Evolutionary conservation across 148 eudicot species (phyloP).

Genomic region (Amaranthus palmeri): DNA sequence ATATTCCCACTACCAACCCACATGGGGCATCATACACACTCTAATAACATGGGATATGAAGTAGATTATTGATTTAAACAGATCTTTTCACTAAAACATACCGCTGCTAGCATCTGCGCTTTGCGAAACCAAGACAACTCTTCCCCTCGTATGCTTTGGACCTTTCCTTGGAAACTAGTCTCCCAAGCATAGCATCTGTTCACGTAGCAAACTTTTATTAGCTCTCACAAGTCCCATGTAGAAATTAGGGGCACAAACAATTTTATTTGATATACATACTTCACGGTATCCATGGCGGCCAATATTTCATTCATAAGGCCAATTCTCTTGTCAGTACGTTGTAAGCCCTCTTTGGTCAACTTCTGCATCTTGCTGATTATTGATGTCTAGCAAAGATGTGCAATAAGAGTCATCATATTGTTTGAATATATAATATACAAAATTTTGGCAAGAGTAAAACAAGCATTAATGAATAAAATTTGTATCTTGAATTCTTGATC

Average conservation of each 20-base stretch:
- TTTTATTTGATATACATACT: constrained; percentile 42
- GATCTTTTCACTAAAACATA: constrained; percentile 23
- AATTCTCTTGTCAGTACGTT: constrained; percentile 63
- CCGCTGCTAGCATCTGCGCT: constrained; percentile 85
- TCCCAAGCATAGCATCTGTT: constrained; percentile 99
- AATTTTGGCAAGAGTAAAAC: neutral
- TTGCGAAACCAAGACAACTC: constrained; percentile 83
- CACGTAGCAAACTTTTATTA: constrained; percentile 16
- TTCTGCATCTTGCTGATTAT: constrained; percentile 30
- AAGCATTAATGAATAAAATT: neutral
- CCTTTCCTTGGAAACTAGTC: constrained; percentile 79
- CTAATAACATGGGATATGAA: no score
- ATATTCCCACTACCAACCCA: no score
- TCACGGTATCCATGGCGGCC: constrained; percentile 96
- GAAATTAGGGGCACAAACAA: neutral
- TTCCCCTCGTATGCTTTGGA: constrained; percentile 68
- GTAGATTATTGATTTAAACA: no score
- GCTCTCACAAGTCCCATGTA: neutral
- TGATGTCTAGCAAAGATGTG: constrained; percentile 17
- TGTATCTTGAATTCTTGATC: neutral
- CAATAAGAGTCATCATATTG: neutral
- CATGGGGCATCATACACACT: no score
- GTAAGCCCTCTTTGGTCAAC: constrained; percentile 29
- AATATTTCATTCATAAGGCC: constrained; percentile 97
- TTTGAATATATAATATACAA: neutral